Conservation (phyloP, 441 rosid species). For the Manihot esculenta region DNA sequence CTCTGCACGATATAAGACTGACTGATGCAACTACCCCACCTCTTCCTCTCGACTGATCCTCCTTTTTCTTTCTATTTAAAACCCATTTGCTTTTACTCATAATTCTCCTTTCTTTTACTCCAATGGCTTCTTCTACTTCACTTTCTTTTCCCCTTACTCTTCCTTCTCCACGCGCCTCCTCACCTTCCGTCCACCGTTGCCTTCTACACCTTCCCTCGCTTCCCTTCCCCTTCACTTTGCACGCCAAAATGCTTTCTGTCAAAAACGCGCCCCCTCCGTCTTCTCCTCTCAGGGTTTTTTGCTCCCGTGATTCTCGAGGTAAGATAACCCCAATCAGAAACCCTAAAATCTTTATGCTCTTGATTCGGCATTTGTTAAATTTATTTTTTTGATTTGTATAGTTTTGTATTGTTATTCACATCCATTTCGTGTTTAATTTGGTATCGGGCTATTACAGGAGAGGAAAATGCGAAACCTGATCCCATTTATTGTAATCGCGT, state of each 20-base stretch:
- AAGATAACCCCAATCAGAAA: not conserved
- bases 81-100: too few species aligned
- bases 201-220: constrained; percentile 3
- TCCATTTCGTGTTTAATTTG: not conserved
- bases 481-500: constrained; percentile 29
- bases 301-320: constrained; percentile 48
- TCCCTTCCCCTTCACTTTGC: constrained; percentile 31
- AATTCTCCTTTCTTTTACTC: not conserved
- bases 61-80: not conserved
- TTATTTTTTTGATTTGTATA: not conserved
- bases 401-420: not conserved
- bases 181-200: constrained; percentile 12
- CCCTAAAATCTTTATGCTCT: not conserved
- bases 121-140: constrained; percentile 19
- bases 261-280: constrained; percentile 26
- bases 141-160: constrained; percentile 24
- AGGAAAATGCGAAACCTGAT: constrained; percentile 13
- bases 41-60: not conserved
- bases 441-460: not conserved
- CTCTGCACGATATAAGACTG: too few species aligned
- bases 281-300: constrained; percentile 35
- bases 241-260: constrained; percentile 16
- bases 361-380: not conserved
- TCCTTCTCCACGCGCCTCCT: constrained; percentile 14
- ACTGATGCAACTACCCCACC: too few species aligned